Percentiles rank a stretch among this genome's conserved stretches.
Conservation (phyloP, 352 stramenopile species). For the Thraustochytrium sp. region DNA sequence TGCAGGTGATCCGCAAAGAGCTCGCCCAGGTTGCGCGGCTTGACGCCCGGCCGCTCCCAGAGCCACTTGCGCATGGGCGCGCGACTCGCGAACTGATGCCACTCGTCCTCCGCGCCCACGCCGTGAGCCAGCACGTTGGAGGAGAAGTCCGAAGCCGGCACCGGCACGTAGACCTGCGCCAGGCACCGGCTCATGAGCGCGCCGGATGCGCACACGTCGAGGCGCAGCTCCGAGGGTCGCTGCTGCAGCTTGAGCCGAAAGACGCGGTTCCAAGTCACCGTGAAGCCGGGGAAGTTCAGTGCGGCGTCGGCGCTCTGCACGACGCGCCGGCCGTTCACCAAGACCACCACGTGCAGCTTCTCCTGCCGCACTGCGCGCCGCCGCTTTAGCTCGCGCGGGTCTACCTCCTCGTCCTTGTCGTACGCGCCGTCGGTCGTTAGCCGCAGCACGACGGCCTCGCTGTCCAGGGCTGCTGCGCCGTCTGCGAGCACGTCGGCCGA, state of each 20-base stretch:
- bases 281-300: slow-evolving; percentile 9
- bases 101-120: slow-evolving; percentile 14
- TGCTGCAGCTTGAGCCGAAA: slow-evolving; percentile 29
- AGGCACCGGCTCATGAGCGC: neutral
- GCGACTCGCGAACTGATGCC: neutral
- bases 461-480: neutral
- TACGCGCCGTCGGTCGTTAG: slow-evolving; percentile 1
- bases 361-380: neutral
- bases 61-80: slow-evolving; percentile 17
- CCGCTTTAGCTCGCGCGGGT: neutral
- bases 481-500: neutral
- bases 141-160: neutral
- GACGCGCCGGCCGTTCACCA: neutral
- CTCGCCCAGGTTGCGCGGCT: neutral
- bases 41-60: neutral
- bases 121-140: neutral
- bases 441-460: neutral
- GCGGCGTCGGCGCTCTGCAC: neutral
- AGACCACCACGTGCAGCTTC: neutral
- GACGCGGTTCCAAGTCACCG: slow-evolving; percentile 1
- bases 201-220: neutral
- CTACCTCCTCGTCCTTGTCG: slow-evolving; percentile 31
- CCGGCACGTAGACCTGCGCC: neutral
- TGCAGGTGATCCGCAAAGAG: slow-evolving; percentile 10
- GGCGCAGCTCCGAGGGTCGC: neutral